Conservation (phyloP, 495 filamentous ascomycete species). For the Lindgomyces ingoldianus region DNA sequence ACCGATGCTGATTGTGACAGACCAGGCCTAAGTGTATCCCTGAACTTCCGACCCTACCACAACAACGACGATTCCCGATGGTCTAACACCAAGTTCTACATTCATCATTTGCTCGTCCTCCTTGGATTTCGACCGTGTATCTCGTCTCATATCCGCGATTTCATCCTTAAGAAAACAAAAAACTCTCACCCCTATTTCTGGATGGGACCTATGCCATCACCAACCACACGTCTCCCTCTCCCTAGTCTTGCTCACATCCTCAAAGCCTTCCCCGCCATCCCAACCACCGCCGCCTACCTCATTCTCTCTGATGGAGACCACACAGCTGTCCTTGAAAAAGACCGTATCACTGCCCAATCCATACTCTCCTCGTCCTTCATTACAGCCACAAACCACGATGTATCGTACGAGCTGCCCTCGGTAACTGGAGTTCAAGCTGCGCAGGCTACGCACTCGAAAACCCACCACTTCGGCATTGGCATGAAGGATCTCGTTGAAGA, state of each 20-base stretch:
- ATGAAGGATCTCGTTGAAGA: conserved; percentile 36
- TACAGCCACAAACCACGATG: conserved; percentile 59
- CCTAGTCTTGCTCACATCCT: conserved; percentile 33
- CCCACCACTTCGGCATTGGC: conserved; percentile 9
- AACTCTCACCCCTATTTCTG: background rate
- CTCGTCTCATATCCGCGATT: conserved; percentile 53
- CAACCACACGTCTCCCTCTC: conserved; percentile 23
- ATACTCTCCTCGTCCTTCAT: conserved; percentile 54
- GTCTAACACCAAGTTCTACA: conserved; percentile 49
- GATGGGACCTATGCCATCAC: background rate
- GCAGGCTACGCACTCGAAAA: conserved; percentile 36
- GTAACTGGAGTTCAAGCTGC: background rate
- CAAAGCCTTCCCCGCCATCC: conserved; percentile 41
- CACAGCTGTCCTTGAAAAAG: conserved; percentile 60
- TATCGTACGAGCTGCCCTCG: conserved; percentile 20
- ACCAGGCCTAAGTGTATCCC: conserved; percentile 54
- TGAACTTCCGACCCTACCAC: conserved; percentile 67
- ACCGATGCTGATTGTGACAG: background rate
- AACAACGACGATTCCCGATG: conserved; percentile 43
- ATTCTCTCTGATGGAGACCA: conserved; percentile 54
- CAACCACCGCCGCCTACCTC: conserved; percentile 60
- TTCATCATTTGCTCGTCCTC: conserved; percentile 57
- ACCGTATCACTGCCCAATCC: conserved; percentile 50
- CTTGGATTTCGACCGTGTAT: conserved; percentile 60
- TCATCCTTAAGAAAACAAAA: conserved; percentile 42